Evolutionary conservation across 352 stramenopile species (phyloP).

Genomic region (Phytopythium chamaehyphon): DNA sequence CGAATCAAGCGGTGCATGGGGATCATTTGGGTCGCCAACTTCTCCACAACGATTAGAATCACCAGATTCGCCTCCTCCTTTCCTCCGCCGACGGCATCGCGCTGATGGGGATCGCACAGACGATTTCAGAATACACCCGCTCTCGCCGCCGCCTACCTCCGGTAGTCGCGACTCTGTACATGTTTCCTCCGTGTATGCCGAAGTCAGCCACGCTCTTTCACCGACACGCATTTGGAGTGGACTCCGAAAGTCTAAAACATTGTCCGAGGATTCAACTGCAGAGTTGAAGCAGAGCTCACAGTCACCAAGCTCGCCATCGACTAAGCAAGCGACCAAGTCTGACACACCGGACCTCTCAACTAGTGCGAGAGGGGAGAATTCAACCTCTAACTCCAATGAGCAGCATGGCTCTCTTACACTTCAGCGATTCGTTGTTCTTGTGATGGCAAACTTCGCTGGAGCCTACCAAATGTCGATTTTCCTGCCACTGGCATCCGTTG

Average conservation of each 20-base stretch:
- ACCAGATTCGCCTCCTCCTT: not conserved
- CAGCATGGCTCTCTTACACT: conserved; percentile 7
- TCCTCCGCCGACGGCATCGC: not conserved
- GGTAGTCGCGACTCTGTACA: not conserved
- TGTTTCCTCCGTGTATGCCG: not conserved
- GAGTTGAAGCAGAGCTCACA: not conserved
- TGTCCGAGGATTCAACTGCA: not conserved
- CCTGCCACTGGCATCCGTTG: conserved; percentile 47
- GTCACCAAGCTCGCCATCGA: not conserved
- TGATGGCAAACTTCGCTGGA: conserved; percentile 28
- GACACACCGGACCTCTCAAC: too few relatives aligned
- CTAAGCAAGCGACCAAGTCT: not conserved
- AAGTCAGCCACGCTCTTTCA: conserved; percentile 2
- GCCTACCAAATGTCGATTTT: conserved; percentile 40
- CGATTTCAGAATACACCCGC: not conserved
- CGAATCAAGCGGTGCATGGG: not conserved
- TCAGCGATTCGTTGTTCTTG: conserved; percentile 23
- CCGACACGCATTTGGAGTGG: conserved; percentile 1
- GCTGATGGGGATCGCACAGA: not conserved
- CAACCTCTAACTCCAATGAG: not conserved
- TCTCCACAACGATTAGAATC: not conserved
- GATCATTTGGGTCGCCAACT: not conserved
- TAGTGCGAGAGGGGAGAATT: not conserved
- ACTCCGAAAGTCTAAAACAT: not conserved
- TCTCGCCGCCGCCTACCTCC: conserved; percentile 1